Base-by-base conservation (phyloP, 306 rosid species). In the Bauhinia variegata region DNA sequence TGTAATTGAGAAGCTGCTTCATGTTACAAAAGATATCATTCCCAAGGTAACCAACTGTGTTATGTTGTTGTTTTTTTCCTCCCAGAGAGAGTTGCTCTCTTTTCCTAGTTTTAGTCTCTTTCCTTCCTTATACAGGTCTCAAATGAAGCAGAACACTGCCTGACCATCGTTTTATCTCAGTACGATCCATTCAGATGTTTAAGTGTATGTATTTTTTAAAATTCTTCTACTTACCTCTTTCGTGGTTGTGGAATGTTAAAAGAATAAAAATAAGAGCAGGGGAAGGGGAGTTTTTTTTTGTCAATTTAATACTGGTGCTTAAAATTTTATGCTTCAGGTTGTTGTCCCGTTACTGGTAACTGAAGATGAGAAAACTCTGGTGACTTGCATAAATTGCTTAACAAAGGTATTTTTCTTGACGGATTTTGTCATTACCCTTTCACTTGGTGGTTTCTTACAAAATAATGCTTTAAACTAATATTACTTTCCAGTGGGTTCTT, bases 151-250 rank as follows among this genome's bases (percentile, higher is more conserved):
- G 99, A 91, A 74, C 95, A 81, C 79, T 91, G 97, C 92, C 82
- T 91, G 87, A 91, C 87, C 39, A 52, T 82, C 65, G 84, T 91
- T 39, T 78, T 95, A 65, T 82, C 84, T 67, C 97, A 86, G 79
- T 80, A 88, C 47, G 97, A 95, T 80, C 95, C 97, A 30, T 95
- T 95, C 91, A 82, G 97, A 86, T 91, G 99, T 79, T 81, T 95
- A 79, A 91, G 91, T 67, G 99, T 95, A 87, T 8, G 91, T 63
- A 50, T 62, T 72, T 50, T 73, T 6, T 49, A 49, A 50, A 49
- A 23, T n/a, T 66, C 39, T 56, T 54, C 58, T 51, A 53, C 37
- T 18, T 59, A 0, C 47, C 23, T 53, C 59, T 33, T 72, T 42
- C 60, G 17, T 54, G 16, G 60, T 56, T 48, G 54, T 68, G 28